Evolutionary conservation across 2,329 filamentous ascomycete genomes (phyloP).

Genomic region (Fusarium torreyae): DNA sequence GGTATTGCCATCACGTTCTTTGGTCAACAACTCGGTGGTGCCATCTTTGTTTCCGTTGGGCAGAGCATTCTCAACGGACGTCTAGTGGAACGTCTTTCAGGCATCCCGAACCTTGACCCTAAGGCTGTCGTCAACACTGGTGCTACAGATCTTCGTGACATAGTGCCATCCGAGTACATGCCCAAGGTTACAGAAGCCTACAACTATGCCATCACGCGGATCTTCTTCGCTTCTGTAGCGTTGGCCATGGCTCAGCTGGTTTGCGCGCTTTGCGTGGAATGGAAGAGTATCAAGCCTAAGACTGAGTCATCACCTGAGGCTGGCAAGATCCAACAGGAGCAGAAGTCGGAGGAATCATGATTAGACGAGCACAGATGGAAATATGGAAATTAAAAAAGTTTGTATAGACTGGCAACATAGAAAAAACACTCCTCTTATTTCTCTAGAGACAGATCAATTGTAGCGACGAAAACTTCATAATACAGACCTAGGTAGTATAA

Average conservation of each 20-base stretch:
- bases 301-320: constrained; percentile 28
- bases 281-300: constrained; percentile 76
- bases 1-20: constrained; percentile 72
- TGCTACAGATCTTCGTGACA: constrained; percentile 71
- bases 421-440: constrained; percentile 2
- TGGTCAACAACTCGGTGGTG: constrained; percentile 71
- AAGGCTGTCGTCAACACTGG: constrained; percentile 62
- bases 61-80: constrained; percentile 67
- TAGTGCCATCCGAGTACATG: constrained; percentile 66
- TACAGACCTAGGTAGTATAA: background rate
- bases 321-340: constrained; percentile 4
- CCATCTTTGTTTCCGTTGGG: constrained; percentile 71
- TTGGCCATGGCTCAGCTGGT: constrained; percentile 70
- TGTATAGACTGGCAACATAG: background rate
- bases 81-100: constrained; percentile 57
- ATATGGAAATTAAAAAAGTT: background rate
- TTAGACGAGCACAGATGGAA: background rate
- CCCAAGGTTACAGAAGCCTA: constrained; percentile 73
- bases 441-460: background rate
- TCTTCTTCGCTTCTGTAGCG: constrained; percentile 74
- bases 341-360: constrained; percentile 37
- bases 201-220: constrained; percentile 73
- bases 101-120: constrained; percentile 61
- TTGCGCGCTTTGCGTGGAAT: constrained; percentile 73
- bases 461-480: background rate